Base-by-base conservation (phyloP, 1,284 basidiomycete species). In the Microbotryum scabiosae region DNA sequence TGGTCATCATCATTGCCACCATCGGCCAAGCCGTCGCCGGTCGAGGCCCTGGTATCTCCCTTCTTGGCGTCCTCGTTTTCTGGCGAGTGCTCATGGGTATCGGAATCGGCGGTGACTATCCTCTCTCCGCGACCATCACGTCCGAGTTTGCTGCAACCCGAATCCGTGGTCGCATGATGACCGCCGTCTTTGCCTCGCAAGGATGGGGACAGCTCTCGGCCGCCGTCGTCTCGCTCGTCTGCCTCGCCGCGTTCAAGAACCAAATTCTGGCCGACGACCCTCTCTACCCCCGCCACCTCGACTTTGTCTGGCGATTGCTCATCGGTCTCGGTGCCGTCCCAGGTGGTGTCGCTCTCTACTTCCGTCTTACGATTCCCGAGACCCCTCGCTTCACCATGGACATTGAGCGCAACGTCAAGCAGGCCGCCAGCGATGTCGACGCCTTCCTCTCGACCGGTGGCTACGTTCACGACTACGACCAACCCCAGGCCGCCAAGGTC, bases 351-450 rank as follows among this genome's bases (percentile, higher is more conserved):
- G 85, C 85, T 7, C 80, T 87, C 49, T 88, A 88, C 73, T 85
- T 87, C 72, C 84, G 87, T 14, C 77, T 89, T 53, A 86, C 83
- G 0, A 80, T 88, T 5, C 84, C 84, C 16, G 86, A 88, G 69
- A 82, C 85, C 1, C 71, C 88, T 44, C 86, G 88, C 69, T 93
- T 87, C 80, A 91, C 88, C 62, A 88, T 91, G 84, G 88, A 90
- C 77, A 82, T 91, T 69, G 87, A 90, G 77, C 84, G 87, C 63
- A 88, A 90, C 76, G 80, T 90, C 64, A 78, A 82, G 69, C 84
- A 86, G 71, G 87, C 87, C 12, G 71, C 82, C 16, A 76, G 80
- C 57, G 86, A 88, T 72, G 85, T 86, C 66, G 78, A 82, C 63
- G 80, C 81, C 45, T 84, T 87, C 71, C 75, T 89, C 56, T 77